These are phyloP conservation scores for Microsporum canis DNA, from an alignment of 2,329 filamentous ascomycete species.

Conservation along the genomic window DNA sequence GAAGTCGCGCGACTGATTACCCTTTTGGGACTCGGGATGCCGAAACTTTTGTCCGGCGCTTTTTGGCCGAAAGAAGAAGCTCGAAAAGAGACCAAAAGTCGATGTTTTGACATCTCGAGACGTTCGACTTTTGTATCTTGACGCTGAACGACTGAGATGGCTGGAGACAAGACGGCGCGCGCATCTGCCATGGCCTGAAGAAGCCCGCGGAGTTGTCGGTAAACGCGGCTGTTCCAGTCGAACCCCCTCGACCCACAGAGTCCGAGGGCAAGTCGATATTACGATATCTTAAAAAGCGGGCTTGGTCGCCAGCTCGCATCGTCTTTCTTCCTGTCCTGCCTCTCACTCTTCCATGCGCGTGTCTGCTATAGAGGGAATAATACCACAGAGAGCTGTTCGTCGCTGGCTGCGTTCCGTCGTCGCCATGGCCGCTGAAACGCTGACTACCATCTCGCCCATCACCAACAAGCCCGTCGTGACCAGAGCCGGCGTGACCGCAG, in stretches of 20 bases:
- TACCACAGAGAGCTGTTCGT: background rate
- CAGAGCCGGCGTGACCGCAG: constrained; percentile 59
- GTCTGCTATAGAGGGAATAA: background rate
- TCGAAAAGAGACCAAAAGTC: background rate
- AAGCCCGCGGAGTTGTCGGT: constrained; percentile 1
- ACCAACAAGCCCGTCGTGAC: constrained; percentile 77
- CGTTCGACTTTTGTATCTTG: background rate
- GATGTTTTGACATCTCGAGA: background rate
- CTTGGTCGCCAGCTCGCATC: background rate
- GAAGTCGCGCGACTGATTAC: background rate
- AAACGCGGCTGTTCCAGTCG: background rate
- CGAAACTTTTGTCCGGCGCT: constrained; percentile 1
- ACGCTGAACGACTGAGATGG: background rate
- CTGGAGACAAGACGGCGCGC: background rate
- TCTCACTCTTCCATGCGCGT: background rate
- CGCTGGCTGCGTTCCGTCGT: background rate
- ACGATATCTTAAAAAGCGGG: constrained; percentile 1
- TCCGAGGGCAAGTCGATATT: background rate
- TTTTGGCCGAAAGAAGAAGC: background rate
- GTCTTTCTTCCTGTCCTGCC: background rate
- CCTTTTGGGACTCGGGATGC: background rate
- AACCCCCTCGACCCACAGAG: background rate
- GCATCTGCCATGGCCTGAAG: background rate
- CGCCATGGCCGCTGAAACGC: constrained; percentile 44
- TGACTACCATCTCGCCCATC: constrained; percentile 76